Percentiles rank a stretch among this genome's conserved stretches.
These are phyloP conservation scores for Letharia columbiana DNA, from an alignment of 495 filamentous ascomycete species.

Conservation along the genomic window DNA sequence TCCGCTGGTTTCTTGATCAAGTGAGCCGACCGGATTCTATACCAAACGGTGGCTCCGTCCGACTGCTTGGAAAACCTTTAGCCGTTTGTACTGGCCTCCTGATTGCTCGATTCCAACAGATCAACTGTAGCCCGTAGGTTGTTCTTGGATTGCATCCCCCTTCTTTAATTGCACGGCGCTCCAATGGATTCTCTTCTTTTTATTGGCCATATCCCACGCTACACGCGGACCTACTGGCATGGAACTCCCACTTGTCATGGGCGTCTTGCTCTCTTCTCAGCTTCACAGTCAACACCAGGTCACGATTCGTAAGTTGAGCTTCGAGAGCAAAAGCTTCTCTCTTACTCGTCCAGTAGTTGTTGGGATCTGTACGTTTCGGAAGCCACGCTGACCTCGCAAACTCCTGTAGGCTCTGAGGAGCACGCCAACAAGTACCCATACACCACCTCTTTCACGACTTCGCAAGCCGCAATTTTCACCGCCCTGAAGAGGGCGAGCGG, in stretches of 20 bases:
- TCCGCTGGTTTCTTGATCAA: not conserved
- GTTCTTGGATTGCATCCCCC: not conserved
- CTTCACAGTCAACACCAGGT: not conserved
- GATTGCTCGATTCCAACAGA: not conserved
- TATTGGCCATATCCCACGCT: too few relatives aligned
- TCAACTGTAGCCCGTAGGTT: not conserved
- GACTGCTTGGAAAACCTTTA: too few relatives aligned
- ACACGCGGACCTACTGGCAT: too few relatives aligned
- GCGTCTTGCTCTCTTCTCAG: not conserved
- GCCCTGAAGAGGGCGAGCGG: conserved; percentile 3
- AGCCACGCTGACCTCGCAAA: too few relatives aligned
- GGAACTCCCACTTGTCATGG: too few relatives aligned
- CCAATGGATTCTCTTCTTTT: too few relatives aligned
- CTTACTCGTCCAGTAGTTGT: too few relatives aligned
- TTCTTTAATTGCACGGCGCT: not conserved
- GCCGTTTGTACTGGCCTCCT: not conserved
- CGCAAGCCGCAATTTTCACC: conserved; percentile 8
- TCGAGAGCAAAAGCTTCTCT: too few relatives aligned
- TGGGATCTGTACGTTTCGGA: too few relatives aligned
- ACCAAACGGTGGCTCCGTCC: too few relatives aligned
- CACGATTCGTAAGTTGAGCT: too few relatives aligned
- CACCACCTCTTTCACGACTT: conserved; percentile 2
- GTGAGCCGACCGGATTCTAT: too few relatives aligned
- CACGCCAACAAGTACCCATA: not conserved
- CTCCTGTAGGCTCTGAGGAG: not conserved